Evolutionary conservation across 176 grass and related monocot genomes (phyloP).

Genomic region (Ensete ventricosum): DNA sequence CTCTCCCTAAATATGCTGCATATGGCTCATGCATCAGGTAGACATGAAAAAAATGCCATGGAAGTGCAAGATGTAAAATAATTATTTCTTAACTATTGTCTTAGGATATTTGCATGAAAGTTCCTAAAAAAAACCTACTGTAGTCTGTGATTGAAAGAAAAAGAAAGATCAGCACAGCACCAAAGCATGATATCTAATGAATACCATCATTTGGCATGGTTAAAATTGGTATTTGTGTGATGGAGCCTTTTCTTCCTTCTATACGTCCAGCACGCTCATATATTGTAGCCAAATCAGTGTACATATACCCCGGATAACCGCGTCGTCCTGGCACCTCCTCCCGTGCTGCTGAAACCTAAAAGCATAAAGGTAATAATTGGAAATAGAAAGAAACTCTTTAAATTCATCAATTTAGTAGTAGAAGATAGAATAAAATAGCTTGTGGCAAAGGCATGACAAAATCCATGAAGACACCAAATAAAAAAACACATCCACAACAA

Average conservation of each 20-base stretch:
- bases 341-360: slow-evolving; percentile 77
- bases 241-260: slow-evolving; percentile 86
- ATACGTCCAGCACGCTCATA: slow-evolving; percentile 92
- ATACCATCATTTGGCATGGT: slow-evolving; percentile 97
- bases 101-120: not conserved
- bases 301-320: slow-evolving; percentile 98
- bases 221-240: slow-evolving; percentile 91
- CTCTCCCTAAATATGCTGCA: not conserved
- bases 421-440: no score
- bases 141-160: not conserved
- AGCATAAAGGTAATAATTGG: not conserved
- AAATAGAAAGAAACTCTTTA: no score
- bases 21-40: no score
- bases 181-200: slow-evolving; percentile 6
- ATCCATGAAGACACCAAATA: no score
- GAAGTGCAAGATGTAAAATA: no score
- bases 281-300: slow-evolving; percentile 91
- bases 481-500: no score
- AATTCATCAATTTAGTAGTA: no score
- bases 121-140: not conserved
- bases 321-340: slow-evolving; percentile 93
- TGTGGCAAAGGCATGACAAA: no score
- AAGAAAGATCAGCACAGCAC: not conserved
- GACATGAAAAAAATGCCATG: no score
- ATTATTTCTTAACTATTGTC: not conserved